Evolutionary conservation across 2,329 filamentous ascomycete genomes (phyloP).

Genomic region (Calonectria pauciramosa): DNA sequence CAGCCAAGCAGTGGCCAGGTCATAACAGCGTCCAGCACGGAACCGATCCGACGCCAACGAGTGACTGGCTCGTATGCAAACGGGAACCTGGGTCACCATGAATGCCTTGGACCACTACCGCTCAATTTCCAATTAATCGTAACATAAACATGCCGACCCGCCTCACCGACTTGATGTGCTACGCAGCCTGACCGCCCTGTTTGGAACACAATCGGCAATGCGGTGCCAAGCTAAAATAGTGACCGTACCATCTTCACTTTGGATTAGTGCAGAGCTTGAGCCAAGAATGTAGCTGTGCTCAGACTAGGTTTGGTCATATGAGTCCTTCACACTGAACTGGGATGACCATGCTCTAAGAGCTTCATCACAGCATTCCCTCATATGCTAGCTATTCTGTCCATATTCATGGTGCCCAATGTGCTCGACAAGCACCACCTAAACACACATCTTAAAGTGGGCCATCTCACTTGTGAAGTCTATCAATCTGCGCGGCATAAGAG

Average conservation of each 20-base stretch:
- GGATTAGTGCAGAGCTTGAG: neutral
- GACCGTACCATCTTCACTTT: neutral
- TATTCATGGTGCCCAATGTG: too few relatives aligned
- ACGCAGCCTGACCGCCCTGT: neutral
- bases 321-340: too few relatives aligned
- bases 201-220: neutral
- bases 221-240: neutral
- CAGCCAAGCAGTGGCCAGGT: neutral
- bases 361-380: too few relatives aligned
- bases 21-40: neutral
- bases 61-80: neutral
- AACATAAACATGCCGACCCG: neutral
- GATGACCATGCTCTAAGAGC: too few relatives aligned
- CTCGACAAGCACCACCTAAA: too few relatives aligned
- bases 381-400: too few relatives aligned
- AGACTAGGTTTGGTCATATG: too few relatives aligned
- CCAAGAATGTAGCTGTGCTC: neutral
- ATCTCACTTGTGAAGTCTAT: too few relatives aligned
- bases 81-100: too few relatives aligned
- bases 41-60: too few relatives aligned
- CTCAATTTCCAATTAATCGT: neutral
- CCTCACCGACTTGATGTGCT: neutral
- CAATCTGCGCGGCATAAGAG: neutral
- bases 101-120: neutral
- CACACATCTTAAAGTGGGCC: too few relatives aligned